A percentile compares a stretch with the other conserved stretches of the same genome.
Evolutionary conservation across 306 rosid species (phyloP).

Genomic region (Medicago lupulina): DNA sequence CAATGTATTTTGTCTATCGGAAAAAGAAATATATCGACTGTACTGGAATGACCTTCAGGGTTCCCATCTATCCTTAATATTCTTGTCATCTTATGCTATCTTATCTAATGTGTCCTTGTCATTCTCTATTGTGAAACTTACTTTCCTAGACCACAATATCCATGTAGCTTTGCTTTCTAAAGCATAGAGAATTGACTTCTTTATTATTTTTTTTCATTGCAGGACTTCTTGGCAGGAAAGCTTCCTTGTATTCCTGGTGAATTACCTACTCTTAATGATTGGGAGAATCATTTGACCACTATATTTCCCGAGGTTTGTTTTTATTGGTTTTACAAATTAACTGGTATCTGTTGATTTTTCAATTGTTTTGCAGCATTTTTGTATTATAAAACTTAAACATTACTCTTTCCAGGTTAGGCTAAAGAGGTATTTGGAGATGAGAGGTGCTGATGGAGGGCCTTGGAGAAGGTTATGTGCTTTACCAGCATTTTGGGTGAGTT

Average conservation of each 20-base stretch:
- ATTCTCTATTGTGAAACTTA: constrained; percentile 21
- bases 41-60: constrained; percentile 97
- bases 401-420: constrained; percentile 79
- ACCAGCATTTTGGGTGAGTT: constrained; percentile 96
- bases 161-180: constrained; percentile 21
- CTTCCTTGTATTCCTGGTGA: constrained; percentile 89
- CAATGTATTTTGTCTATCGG: constrained; percentile 94
- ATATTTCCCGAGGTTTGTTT: constrained; percentile 88
- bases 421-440: constrained; percentile 98
- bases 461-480: constrained; percentile 99
- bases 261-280: constrained; percentile 89
- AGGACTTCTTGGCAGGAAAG: constrained; percentile 93
- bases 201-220: constrained; percentile 46
- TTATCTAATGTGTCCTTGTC: constrained; percentile 35
- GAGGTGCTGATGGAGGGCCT: constrained; percentile 99
- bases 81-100: constrained; percentile 45
- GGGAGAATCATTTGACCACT: constrained; percentile 99
- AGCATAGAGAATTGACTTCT: constrained; percentile 18
- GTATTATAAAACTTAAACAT: constrained; percentile 3
- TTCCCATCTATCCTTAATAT: constrained; percentile 56
- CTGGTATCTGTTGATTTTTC: constrained; percentile 33
- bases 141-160: neutral
- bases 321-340: constrained; percentile 26
- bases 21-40: constrained; percentile 81
- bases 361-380: constrained; percentile 39